These are phyloP conservation scores for Auricularia sp. DNA, from an alignment of 768 basidiomycete genomes.

Conservation along the genomic window DNA sequence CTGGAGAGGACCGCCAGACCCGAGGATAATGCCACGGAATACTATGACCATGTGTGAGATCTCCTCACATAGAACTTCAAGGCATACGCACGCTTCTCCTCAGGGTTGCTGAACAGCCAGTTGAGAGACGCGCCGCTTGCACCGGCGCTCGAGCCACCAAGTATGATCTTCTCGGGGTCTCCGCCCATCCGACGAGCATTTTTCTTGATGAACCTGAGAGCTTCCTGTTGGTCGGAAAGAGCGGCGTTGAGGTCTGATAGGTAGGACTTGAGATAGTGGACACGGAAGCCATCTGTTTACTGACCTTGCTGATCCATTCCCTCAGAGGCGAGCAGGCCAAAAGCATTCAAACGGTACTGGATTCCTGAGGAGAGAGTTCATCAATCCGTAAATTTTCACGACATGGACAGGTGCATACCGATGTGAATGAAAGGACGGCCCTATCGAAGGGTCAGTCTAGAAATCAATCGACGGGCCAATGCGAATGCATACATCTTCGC, in stretches of 20 bases:
- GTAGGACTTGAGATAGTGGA: no score
- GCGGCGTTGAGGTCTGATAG: conserved; percentile 35
- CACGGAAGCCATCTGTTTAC: no score
- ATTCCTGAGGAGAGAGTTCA: background rate
- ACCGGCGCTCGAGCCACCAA: conserved; percentile 49
- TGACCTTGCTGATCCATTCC: background rate
- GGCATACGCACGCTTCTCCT: background rate
- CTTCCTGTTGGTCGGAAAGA: conserved; percentile 33
- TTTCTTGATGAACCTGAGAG: conserved; percentile 17
- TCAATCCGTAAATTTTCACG: no score
- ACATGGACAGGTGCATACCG: background rate
- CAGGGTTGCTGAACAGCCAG: background rate
- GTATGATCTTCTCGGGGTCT: conserved; percentile 20
- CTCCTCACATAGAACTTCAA: background rate
- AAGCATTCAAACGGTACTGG: background rate
- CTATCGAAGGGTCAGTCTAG: background rate
- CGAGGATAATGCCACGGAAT: background rate
- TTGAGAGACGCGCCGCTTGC: conserved; percentile 22
- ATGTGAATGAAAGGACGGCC: background rate
- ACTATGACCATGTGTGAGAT: background rate
- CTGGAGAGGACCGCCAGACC: background rate
- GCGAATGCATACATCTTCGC: background rate
- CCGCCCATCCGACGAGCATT: conserved; percentile 25
- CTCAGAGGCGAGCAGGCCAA: background rate
- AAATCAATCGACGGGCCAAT: background rate